A percentile compares a stretch with the other conserved stretches of the same genome.
These are phyloP conservation scores for Kazachstania sp. DNA, from an alignment of 1,139 yeast species.

Conservation along the genomic window DNA sequence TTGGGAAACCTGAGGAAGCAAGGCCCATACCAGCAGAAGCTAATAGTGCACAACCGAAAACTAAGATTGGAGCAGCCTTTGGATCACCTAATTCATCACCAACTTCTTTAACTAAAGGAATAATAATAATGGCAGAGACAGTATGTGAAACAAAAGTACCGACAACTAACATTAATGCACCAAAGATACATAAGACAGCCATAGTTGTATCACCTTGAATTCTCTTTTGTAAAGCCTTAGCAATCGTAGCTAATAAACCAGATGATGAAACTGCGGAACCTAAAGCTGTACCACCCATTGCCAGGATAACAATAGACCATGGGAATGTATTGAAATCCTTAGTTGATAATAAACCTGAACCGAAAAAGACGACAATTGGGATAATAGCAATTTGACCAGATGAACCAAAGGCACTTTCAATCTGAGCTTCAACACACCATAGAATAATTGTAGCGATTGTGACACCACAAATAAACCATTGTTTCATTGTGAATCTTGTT, in stretches of 20 bases:
- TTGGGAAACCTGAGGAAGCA: conserved; percentile 72
- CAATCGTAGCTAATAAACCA: conserved; percentile 58
- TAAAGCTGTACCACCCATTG: conserved; percentile 72
- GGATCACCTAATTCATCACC: conserved; percentile 48
- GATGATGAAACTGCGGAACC: conserved; percentile 70
- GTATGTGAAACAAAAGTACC: conserved; percentile 75
- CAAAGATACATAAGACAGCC: conserved; percentile 58
- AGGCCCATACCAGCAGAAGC: conserved; percentile 74
- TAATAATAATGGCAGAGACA: conserved; percentile 64
- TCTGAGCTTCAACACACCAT: conserved; percentile 61
- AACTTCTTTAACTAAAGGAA: conserved; percentile 62
- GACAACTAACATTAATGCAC: conserved; percentile 53
- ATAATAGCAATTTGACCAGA: conserved; percentile 63
- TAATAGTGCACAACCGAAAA: conserved; percentile 58
- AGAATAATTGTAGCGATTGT: conserved; percentile 51
- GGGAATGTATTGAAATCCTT: conserved; percentile 66
- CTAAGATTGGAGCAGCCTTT: conserved; percentile 46
- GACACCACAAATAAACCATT: conserved; percentile 50
- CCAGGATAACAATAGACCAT: conserved; percentile 67
- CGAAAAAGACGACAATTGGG: conserved; percentile 59
- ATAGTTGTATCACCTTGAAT: conserved; percentile 50
- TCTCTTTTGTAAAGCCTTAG: conserved; percentile 45
- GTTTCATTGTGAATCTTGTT: conserved; percentile 51
- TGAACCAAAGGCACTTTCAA: conserved; percentile 53
- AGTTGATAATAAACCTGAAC: conserved; percentile 57